These are phyloP conservation scores for Lachnellula occidentalis DNA, from an alignment of 2,329 filamentous ascomycete genomes.

Conservation along the genomic window DNA sequence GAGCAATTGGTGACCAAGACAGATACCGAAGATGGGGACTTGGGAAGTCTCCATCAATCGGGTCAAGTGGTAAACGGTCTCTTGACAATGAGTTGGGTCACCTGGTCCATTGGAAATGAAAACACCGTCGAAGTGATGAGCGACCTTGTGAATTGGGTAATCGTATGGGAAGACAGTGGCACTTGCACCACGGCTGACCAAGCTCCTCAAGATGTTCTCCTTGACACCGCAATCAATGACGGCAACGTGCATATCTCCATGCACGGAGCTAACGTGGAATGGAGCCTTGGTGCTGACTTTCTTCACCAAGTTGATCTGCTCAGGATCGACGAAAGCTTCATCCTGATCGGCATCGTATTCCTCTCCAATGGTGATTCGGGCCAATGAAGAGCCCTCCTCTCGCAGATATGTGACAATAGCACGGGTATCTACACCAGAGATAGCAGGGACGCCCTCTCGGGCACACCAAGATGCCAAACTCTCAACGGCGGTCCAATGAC, in stretches of 20 bases:
- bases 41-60: slow-evolving; percentile 88
- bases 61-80: slow-evolving; percentile 86
- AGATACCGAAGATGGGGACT: slow-evolving; percentile 95
- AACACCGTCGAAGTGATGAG: slow-evolving; percentile 94
- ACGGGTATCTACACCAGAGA: slow-evolving; percentile 94
- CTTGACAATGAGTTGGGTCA: slow-evolving; percentile 93
- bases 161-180: slow-evolving; percentile 94
- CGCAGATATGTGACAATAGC: slow-evolving; percentile 93
- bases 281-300: slow-evolving; percentile 97
- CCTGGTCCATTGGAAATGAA: slow-evolving; percentile 99
- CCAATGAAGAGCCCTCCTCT: slow-evolving; percentile 93
- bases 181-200: slow-evolving; percentile 85
- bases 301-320: slow-evolving; percentile 93
- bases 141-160: slow-evolving; percentile 97
- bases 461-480: slow-evolving; percentile 91
- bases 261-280: slow-evolving; percentile 84
- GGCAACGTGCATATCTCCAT: slow-evolving; percentile 83
- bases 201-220: slow-evolving; percentile 96
- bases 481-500: slow-evolving; percentile 98
- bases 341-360: slow-evolving; percentile 99
- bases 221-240: slow-evolving; percentile 98
- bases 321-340: slow-evolving; percentile 90
- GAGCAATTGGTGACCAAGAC: slow-evolving; percentile 92
- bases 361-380: slow-evolving; percentile 89
- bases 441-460: slow-evolving; percentile 90